Evolutionary conservation across 1,284 basidiomycete genomes (phyloP), one percentile per base, ranked within the genome.

Genomic region (Cryptococcus maquisensis): DNA sequence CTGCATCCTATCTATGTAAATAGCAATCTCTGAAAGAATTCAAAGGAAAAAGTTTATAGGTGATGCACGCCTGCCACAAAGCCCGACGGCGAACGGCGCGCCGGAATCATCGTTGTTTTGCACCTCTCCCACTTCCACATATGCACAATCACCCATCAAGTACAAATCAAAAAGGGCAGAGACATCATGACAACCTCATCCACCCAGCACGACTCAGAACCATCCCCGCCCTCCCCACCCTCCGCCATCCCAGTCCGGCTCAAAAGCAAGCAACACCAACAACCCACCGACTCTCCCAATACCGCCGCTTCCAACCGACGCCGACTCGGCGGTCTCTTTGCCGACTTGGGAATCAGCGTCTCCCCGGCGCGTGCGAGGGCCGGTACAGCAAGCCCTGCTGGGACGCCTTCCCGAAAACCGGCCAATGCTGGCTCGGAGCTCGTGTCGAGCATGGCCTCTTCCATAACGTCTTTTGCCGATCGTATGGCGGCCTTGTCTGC

Each of bases 231-330:
- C 23, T 28, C 49, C 8, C 32, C 47, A n/a, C 13, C 52, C 16
- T 37, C 49, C 47, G 15, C 32, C 13, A 46, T 36, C n/a, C 48
- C 39, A 5, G 8, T 16, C 2, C 49, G 43, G 13, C 38, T 43
- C 26, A 23, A 21, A 18, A 44, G 41, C 28, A 40, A 59, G 50
- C 24, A 65, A 66, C 49, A 49, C 49, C 15, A 51, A 55, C 24
- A 59, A 12, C 52, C 64, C 4, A 55, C 61, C n/a, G 55, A 54
- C 15, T 64, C 66, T 12, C 66, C 66, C 9, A 53, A 63, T 10
- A 68, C 66, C 2, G 52, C 55, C 21, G 59, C 56, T 4, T 50
- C 45, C 2, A 65, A 61, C 48, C 56, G 62, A 23, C 36, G 51
- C 6, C 45, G 62, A 12, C 58, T 67, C n/a, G 64, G 57, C 1